Evolutionary conservation across 148 eudicot species (phyloP).

Genomic region (Polygonum aviculare): DNA sequence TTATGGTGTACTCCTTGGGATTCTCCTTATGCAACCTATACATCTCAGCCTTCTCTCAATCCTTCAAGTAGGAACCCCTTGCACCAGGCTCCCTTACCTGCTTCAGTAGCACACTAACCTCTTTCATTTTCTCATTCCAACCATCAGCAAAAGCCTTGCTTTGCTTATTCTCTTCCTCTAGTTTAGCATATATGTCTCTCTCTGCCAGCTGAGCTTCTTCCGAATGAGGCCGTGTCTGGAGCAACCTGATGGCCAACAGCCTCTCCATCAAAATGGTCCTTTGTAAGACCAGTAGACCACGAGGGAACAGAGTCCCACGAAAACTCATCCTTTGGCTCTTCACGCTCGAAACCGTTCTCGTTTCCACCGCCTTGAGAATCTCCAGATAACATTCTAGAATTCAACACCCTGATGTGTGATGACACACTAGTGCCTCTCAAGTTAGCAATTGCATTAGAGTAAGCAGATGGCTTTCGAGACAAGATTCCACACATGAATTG

Average conservation of each 20-base stretch:
- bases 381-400: slow-evolving; percentile 26
- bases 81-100: slow-evolving; percentile 86
- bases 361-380: slow-evolving; percentile 21
- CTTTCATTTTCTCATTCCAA: slow-evolving; percentile 40
- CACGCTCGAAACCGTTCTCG: slow-evolving; percentile 17
- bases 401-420: slow-evolving; percentile 21
- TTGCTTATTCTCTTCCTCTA: slow-evolving; percentile 25
- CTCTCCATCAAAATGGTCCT: slow-evolving; percentile 75
- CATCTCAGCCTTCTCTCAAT: slow-evolving; percentile 87
- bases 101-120: slow-evolving; percentile 41
- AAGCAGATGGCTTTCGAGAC: slow-evolving; percentile 13
- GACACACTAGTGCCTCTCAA: slow-evolving; percentile 6
- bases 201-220: slow-evolving; percentile 12
- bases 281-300: slow-evolving; percentile 85
- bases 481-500: slow-evolving; percentile 27
- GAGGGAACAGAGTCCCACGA: slow-evolving; percentile 44
- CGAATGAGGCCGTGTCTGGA: not conserved
- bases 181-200: slow-evolving; percentile 10
- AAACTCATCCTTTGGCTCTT: slow-evolving; percentile 19
- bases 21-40: slow-evolving; percentile 73
- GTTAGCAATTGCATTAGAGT: not conserved
- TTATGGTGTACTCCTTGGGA: slow-evolving; percentile 68
- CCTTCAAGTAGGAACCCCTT: slow-evolving; percentile 79
- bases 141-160: slow-evolving; percentile 20
- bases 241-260: slow-evolving; percentile 47